Percentiles rank a stretch among this genome's conserved stretches.
Conservation (phyloP, 73 alveolate species). For the Tetrahymena thermophila region DNA sequence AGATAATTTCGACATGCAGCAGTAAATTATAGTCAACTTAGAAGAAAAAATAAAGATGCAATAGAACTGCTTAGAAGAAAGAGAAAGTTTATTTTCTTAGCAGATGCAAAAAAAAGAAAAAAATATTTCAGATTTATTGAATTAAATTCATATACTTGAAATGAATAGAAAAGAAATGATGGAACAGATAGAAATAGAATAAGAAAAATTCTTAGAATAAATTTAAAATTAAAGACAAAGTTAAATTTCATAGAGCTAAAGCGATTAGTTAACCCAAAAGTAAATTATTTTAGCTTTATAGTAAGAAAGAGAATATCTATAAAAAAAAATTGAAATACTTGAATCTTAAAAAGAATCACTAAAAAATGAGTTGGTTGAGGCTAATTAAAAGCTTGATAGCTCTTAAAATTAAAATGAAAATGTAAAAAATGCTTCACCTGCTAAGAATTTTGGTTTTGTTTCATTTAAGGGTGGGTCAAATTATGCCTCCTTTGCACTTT, state of each 20-base stretch:
- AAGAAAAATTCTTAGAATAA: neutral
- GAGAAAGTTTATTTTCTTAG: neutral
- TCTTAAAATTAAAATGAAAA: neutral
- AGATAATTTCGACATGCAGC: neutral
- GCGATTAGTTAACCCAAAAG: neutral
- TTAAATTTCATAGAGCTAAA: neutral
- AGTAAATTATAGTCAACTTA: neutral
- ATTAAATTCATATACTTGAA: neutral
- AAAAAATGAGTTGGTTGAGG: neutral
- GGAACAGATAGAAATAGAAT: neutral
- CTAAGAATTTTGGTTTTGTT: neutral
- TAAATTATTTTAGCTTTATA: neutral
- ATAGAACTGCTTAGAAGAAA: neutral
- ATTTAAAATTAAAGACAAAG: neutral
- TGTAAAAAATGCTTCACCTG: neutral
- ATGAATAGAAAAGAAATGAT: neutral
- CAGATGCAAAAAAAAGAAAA: neutral
- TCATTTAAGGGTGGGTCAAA: neutral
- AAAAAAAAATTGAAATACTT: neutral
- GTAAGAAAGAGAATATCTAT: neutral
- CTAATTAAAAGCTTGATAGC: neutral
- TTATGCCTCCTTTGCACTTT: neutral
- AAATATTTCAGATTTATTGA: neutral
- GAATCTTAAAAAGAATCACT: neutral
- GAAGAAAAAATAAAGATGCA: neutral